Base-by-base conservation (phyloP, 495 filamentous ascomycete species). In the Trichoderma parareesei region DNA sequence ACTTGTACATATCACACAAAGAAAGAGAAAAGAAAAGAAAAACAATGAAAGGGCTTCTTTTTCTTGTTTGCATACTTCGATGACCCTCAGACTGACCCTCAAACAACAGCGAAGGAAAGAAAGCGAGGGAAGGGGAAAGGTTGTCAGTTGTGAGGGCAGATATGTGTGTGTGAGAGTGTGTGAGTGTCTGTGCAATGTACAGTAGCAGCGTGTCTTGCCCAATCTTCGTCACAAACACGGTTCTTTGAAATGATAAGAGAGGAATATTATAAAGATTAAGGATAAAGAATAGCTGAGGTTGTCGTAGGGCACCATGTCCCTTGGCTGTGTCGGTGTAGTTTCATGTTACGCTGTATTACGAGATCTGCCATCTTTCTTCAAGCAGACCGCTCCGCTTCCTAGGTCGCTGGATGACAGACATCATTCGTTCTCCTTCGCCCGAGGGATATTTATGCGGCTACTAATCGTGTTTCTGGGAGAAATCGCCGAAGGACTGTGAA, bases 271-370 rank as follows among this genome's bases (percentile, higher is more conserved):
- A 57, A 14, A 37, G 9, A 33, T 18, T 5, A 35, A n/a, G 9
- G 11, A 57, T 5, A 35, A n/a, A 35, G 33, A 14, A 37, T 14
- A 57, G 9, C 9, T 10, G 53, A 27, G 16, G 27, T 14, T 37
- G 14, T 57, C 46, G 8, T 18, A 4, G 27, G 20, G 20, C 13
- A 9, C 53, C 53, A 27, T 49, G 8, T 6, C 16, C n/a, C 9
- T 49, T 49, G 53, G 20, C 9, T 57, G 18, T 57, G 11, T 27
- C 27, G 27, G 27, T 27, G 27, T 27, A 27, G 27, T 57, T 33
- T 27, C 49, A 37, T 57, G 27, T 57, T 57, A 37, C 37, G 53
- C 53, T 57, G 53, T 57, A 35, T 57, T 38, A 57, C 27, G 27
- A 14, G 11, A 57, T 37, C 53, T 37, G 53, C 53, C 27, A 3